A percentile compares a stretch with the other conserved stretches of the same genome.
Evolutionary conservation across 768 basidiomycete species (phyloP).

Genomic region (Boletus vinaceobasis): DNA sequence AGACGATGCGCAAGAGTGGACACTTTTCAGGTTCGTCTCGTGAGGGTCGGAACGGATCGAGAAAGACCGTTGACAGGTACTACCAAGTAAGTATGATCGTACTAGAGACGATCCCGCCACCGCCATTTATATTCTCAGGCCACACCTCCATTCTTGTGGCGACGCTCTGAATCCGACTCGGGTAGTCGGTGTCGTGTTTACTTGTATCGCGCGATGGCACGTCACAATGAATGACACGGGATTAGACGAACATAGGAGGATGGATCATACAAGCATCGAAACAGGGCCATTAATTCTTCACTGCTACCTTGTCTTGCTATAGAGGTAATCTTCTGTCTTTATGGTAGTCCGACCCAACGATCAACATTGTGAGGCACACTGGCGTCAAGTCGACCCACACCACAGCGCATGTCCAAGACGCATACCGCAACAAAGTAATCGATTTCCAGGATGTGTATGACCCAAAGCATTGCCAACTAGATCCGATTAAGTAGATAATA

Average conservation of each 20-base stretch:
- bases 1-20: background rate
- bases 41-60: too few relatives aligned
- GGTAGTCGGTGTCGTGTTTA: background rate
- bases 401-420: background rate
- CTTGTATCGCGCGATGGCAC: background rate
- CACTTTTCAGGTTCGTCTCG: background rate
- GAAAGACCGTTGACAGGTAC: too few relatives aligned
- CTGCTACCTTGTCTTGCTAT: too few relatives aligned
- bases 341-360: too few relatives aligned
- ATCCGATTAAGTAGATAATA: slow-evolving; percentile 28
- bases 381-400: background rate
- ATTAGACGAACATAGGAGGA: too few relatives aligned
- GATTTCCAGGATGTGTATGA: slow-evolving; percentile 8
- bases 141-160: background rate
- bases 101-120: background rate
- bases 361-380: background rate
- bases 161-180: background rate
- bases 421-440: background rate
- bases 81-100: too few relatives aligned
- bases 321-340: too few relatives aligned
- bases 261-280: too few relatives aligned
- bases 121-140: too few relatives aligned
- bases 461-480: slow-evolving; percentile 22
- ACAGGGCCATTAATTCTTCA: too few relatives aligned
- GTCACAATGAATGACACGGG: background rate